Evolutionary conservation across 73 alveolate genomes (phyloP).

Genomic region (Halteria grandinella): DNA sequence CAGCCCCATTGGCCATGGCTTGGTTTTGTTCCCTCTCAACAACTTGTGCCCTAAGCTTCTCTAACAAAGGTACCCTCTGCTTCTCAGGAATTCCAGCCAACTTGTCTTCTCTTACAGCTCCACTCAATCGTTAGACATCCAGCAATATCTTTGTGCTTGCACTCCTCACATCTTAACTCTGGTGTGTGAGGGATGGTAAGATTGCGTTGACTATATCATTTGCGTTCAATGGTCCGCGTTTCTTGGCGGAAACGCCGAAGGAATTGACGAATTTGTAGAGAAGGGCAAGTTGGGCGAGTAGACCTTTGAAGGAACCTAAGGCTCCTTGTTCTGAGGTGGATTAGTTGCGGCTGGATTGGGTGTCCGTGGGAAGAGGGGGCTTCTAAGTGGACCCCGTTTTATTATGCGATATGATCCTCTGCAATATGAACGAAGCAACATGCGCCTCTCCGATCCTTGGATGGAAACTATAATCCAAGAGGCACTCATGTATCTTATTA

Average conservation of each 20-base stretch:
- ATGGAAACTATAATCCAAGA: constrained; percentile 62
- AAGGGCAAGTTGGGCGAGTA: constrained; percentile 38
- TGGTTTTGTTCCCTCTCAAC: constrained; percentile 33
- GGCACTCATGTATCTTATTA: constrained; percentile 60
- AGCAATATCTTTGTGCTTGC: constrained; percentile 50
- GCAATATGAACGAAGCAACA: constrained; percentile 48
- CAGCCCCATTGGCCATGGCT: no score
- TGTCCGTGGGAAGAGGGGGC: background rate
- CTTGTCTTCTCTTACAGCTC: constrained; percentile 15
- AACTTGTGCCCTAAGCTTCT: background rate
- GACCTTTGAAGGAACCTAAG: constrained; percentile 54
- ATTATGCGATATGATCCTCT: constrained; percentile 45
- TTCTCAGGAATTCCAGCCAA: constrained; percentile 1
- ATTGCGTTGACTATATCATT: constrained; percentile 27
- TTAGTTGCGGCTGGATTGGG: background rate
- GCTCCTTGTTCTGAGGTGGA: background rate
- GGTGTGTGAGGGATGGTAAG: constrained; percentile 42
- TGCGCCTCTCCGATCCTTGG: constrained; percentile 72
- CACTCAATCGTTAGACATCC: constrained; percentile 36
- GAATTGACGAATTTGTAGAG: constrained; percentile 63
- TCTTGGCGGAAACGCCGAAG: constrained; percentile 58
- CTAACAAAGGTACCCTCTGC: background rate
- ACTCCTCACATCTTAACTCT: constrained; percentile 36
- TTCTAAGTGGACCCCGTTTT: constrained; percentile 1
- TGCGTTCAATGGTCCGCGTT: constrained; percentile 42